Percentiles rank a stretch among this genome's conserved stretches.
Conservation (phyloP, 1,139 yeast genomes). For the Zygoascus sp. region DNA sequence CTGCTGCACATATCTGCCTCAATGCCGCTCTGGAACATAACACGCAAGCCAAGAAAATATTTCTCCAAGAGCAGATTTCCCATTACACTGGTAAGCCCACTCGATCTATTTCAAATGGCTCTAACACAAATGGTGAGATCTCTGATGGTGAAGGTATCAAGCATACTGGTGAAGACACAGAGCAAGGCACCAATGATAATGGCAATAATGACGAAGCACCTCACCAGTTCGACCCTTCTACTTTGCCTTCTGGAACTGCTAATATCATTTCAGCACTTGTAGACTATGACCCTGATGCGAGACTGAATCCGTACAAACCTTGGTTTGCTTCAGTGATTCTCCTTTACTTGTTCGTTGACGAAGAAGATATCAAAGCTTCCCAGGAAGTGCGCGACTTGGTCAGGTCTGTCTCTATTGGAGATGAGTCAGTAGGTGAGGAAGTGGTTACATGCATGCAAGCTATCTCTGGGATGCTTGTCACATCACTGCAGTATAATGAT, state of each 20-base stretch:
- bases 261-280: slow-evolving; percentile 67
- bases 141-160: no score
- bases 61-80: slow-evolving; percentile 60
- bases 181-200: no score
- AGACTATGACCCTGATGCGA: slow-evolving; percentile 72
- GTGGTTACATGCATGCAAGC: slow-evolving; percentile 73
- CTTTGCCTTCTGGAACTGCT: slow-evolving; percentile 23
- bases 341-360: slow-evolving; percentile 57
- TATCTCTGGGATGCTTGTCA: slow-evolving; percentile 66
- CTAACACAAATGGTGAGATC: no score
- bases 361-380: slow-evolving; percentile 17
- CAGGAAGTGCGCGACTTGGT: slow-evolving; percentile 49
- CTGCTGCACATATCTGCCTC: slow-evolving; percentile 62
- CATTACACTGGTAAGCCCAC: slow-evolving; percentile 32
- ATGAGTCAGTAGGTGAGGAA: slow-evolving; percentile 64
- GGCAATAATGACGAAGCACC: slow-evolving; percentile 1
- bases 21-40: slow-evolving; percentile 68
- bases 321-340: slow-evolving; percentile 81
- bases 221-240: slow-evolving; percentile 11
- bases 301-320: slow-evolving; percentile 76
- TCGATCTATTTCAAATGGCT: no score
- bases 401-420: slow-evolving; percentile 57
- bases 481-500: slow-evolving; percentile 61
- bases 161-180: no score
- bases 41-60: slow-evolving; percentile 51